These are phyloP conservation scores for Comarum palustre DNA, from an alignment of 306 rosid species.

Conservation along the genomic window DNA sequence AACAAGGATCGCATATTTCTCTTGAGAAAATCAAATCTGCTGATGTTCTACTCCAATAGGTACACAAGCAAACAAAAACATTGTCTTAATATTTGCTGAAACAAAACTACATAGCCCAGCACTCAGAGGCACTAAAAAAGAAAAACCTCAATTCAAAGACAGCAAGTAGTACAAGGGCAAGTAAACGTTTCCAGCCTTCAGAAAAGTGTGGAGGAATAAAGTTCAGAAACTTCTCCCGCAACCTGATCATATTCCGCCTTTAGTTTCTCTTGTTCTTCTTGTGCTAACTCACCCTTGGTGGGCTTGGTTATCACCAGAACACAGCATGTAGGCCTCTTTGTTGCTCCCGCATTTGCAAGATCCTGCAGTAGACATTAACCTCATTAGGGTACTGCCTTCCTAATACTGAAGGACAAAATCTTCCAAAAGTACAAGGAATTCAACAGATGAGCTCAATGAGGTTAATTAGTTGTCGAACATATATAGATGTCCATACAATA, in stretches of 20 bases:
- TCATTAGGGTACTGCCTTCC: background rate
- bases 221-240: slow-evolving; percentile 55
- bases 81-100: background rate
- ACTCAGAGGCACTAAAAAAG: slow-evolving; percentile 1
- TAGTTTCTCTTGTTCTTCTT: slow-evolving; percentile 69
- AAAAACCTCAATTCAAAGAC: background rate
- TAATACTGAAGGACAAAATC: background rate
- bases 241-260: slow-evolving; percentile 66
- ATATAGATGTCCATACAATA: background rate
- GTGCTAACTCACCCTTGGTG: slow-evolving; percentile 61
- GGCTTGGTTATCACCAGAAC: slow-evolving; percentile 82
- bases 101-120: slow-evolving; percentile 15
- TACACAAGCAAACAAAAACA: background rate
- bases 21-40: slow-evolving; percentile 7
- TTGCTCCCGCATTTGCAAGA: slow-evolving; percentile 87
- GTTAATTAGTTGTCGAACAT: background rate
- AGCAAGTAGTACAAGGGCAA: background rate
- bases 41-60: slow-evolving; percentile 6
- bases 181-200: slow-evolving; percentile 31
- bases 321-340: slow-evolving; percentile 98
- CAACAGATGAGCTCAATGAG: background rate
- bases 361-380: slow-evolving; percentile 45
- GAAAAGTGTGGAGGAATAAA: slow-evolving; percentile 51
- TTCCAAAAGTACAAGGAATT: background rate
- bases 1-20: background rate